Percentiles rank a stretch among this genome's conserved stretches.
These are phyloP conservation scores for Globisporangium spiculum DNA, from an alignment of 352 stramenopile species.

Conservation along the genomic window DNA sequence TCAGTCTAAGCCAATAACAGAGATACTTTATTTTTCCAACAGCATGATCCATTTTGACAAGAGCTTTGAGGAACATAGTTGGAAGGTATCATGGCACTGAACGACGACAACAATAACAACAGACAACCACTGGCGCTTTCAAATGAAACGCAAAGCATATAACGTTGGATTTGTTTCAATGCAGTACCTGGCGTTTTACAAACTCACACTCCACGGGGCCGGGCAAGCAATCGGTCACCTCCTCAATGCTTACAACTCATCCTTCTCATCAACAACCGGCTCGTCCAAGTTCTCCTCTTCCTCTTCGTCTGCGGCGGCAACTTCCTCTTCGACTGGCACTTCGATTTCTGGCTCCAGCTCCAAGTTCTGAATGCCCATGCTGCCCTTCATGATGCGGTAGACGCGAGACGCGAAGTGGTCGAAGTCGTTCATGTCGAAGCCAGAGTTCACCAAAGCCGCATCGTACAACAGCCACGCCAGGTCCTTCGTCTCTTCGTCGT, in stretches of 20 bases:
- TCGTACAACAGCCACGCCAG: constrained; percentile 97
- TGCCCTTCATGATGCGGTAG: constrained; percentile 92
- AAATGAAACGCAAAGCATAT: constrained; percentile 5
- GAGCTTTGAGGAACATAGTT: background rate
- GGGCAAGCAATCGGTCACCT: background rate
- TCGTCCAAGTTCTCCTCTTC: constrained; percentile 45
- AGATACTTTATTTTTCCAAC: constrained; percentile 2
- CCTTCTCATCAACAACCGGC: constrained; percentile 46
- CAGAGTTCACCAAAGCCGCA: constrained; percentile 96
- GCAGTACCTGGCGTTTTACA: constrained; percentile 7
- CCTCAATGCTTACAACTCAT: constrained; percentile 54
- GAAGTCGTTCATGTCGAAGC: constrained; percentile 94
- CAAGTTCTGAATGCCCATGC: constrained; percentile 90
- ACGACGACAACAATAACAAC: background rate
- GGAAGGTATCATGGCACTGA: background rate
- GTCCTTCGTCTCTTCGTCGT: constrained; percentile 90
- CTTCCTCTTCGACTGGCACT: constrained; percentile 70
- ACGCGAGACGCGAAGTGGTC: constrained; percentile 93
- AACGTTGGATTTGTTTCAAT: constrained; percentile 1
- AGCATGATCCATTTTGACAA: background rate
- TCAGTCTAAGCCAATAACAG: constrained; percentile 89
- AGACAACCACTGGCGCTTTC: background rate
- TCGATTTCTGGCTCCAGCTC: constrained; percentile 96
- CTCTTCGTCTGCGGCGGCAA: constrained; percentile 25
- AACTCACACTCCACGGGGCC: background rate